phyloP scores from a whole-genome alignment of 768 basidiomycete species.

The Fomitopsis serialis region DNA sequence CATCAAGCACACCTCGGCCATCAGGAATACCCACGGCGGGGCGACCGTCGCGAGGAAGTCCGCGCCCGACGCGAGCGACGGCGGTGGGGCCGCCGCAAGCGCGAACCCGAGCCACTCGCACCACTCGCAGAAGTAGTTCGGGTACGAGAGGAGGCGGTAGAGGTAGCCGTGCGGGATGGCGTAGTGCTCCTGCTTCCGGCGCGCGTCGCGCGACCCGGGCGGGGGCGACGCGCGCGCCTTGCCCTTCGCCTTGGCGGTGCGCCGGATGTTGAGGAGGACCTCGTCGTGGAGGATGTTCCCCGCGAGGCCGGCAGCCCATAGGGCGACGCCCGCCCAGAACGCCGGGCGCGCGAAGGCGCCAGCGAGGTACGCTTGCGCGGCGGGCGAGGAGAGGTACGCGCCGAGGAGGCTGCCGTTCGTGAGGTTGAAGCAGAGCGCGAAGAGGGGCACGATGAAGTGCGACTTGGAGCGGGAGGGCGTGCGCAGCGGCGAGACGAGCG shows the following conservation, averaged over 20 bases:
- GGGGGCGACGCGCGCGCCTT: slow-evolving; percentile 18
- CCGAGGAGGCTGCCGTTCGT: slow-evolving; percentile 70
- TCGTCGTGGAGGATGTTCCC: slow-evolving; percentile 92
- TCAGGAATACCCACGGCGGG: slow-evolving; percentile 80
- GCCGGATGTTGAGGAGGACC: slow-evolving; percentile 75
- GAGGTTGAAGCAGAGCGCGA: slow-evolving; percentile 60
- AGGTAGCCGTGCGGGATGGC: slow-evolving; percentile 77
- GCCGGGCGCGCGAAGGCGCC: slow-evolving; percentile 27
- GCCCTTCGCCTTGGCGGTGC: slow-evolving; percentile 42
- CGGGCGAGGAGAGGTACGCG: slow-evolving; percentile 58
- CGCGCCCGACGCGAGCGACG: slow-evolving; percentile 23
- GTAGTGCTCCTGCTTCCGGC: slow-evolving; percentile 41
- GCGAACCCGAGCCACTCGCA: slow-evolving; percentile 89
- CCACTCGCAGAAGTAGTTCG: slow-evolving; percentile 96
- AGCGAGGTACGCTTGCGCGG: slow-evolving; percentile 39
- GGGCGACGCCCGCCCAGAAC: slow-evolving; percentile 57
- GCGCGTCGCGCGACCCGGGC: slow-evolving; percentile 27
- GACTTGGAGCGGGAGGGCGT: slow-evolving; percentile 75
- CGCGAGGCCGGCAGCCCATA: slow-evolving; percentile 68
- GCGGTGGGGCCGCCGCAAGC: slow-evolving; percentile 59
- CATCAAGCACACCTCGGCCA: slow-evolving; percentile 73
- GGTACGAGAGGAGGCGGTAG: slow-evolving; percentile 78
- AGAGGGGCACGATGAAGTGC: slow-evolving; percentile 58
- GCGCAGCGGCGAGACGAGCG: slow-evolving; percentile 72
- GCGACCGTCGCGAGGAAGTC: slow-evolving; percentile 38